Conservation (phyloP, 371 early-diverging fungal genomes). For the Mortierella sp. region DNA sequence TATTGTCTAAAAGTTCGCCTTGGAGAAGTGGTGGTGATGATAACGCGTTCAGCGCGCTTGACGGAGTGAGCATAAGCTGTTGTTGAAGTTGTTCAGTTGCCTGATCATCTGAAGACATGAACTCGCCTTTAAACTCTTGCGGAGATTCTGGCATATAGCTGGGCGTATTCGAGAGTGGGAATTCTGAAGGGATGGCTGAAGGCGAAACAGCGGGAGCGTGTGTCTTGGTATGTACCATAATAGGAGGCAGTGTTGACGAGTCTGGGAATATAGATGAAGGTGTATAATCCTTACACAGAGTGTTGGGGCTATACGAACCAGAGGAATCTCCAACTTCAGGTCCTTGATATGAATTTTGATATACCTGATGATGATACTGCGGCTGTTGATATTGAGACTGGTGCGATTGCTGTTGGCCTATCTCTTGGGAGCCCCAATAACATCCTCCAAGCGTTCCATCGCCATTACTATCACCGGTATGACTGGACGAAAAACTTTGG, state of each 20-base stretch:
- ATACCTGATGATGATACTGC: background rate
- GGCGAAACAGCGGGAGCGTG: background rate
- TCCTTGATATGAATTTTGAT: conserved; percentile 8
- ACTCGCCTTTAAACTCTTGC: background rate
- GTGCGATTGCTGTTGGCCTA: background rate
- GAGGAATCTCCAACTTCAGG: background rate
- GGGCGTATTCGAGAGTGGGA: background rate
- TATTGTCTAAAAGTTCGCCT: background rate
- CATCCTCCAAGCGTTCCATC: background rate
- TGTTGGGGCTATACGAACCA: background rate
- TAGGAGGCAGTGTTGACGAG: too few species aligned
- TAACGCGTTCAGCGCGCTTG: too few species aligned
- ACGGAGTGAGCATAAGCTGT: background rate
- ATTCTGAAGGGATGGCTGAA: background rate
- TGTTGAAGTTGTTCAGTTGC: background rate
- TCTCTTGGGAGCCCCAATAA: background rate
- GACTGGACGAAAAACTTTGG: background rate
- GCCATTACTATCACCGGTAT: background rate
- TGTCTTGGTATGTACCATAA: background rate
- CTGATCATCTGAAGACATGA: background rate
- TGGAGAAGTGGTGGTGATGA: background rate
- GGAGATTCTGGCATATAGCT: background rate
- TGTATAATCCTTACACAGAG: background rate
- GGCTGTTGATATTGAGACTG: background rate
- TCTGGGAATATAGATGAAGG: background rate